Base-by-base conservation (phyloP, 108 stramenopile genomes). In the Epithemia pelagica region DNA sequence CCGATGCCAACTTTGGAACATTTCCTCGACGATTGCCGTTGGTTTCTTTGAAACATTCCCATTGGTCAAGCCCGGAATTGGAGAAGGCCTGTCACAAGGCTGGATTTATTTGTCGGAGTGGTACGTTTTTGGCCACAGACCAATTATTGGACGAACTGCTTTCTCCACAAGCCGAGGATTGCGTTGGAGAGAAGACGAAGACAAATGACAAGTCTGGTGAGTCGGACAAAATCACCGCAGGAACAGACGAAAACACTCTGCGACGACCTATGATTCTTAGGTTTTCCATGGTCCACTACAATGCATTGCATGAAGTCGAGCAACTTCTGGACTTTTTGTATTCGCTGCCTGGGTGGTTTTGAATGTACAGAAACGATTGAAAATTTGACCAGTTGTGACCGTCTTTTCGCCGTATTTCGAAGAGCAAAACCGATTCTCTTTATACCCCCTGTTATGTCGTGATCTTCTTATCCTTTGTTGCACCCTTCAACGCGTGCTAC, bases 251-350 rank as follows among this genome's bases (percentile, higher is more conserved):
- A n/a, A n/a, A n/a, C n/a, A 59, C 10, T 10, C 23, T 23, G 23
- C 58, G 22, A 24, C 67, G 76, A 23, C 74, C 0, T 74, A 77
- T 58, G 46, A 71, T 90, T 24, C 81, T 90, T 22, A 82, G 92
- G 0, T 74, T 90, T 54, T 93, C 92, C 27, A 65, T 93, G 33
- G 87, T 78, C 7, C 92, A 93, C 65, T 93, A 93, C 67, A 90
- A 90, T 33, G 85, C 75, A 32, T 28, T 59, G 1, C 54, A 71
- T 8, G 92, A 94, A 70, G 79, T 88, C 27, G 59, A 87, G 54
- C 54, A 61, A 54, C 62, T 77, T 8, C 59, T 85, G 7, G 58
- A 70, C 22, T 71, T 82, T 52, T 62, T 86, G 56, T 74, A 83
- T 54, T 64, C 70, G 30, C 66, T 91, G 15, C 57, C 68, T 26